Percentiles rank a stretch among this genome's conserved stretches.
These are phyloP conservation scores for Myxozyma vanderwaltii DNA, from an alignment of 805 yeast genomes.

Conservation along the genomic window DNA sequence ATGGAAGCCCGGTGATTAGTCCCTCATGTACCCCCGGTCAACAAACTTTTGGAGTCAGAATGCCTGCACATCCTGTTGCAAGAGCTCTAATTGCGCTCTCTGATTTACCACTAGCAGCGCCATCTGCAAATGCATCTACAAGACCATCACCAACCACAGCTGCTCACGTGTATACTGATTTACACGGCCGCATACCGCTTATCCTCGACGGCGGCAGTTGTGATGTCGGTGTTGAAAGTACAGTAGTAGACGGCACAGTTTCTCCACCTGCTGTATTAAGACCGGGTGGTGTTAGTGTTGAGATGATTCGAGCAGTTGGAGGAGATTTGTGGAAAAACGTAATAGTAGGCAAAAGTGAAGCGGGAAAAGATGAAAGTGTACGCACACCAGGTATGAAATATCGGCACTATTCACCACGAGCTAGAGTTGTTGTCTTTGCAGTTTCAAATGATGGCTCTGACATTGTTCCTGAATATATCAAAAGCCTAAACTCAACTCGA, in stretches of 20 bases:
- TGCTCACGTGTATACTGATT: constrained; percentile 77
- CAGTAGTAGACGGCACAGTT: constrained; percentile 88
- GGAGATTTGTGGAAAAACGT: constrained; percentile 70
- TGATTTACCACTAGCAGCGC: constrained; percentile 93
- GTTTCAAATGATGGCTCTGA: constrained; percentile 50
- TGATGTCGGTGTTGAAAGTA: constrained; percentile 87
- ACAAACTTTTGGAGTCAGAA: constrained; percentile 85
- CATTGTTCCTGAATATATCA: constrained; percentile 15
- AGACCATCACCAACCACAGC: constrained; percentile 93
- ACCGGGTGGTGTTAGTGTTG: constrained; percentile 91
- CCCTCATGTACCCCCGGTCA: constrained; percentile 81
- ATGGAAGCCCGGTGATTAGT: constrained; percentile 50
- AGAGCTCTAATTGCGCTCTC: constrained; percentile 83
- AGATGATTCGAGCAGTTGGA: constrained; percentile 65
- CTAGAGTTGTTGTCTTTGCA: constrained; percentile 70
- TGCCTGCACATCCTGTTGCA: constrained; percentile 86
- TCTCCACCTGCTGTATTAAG: constrained; percentile 84
- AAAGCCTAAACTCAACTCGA: background rate
- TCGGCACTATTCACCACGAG: constrained; percentile 89
- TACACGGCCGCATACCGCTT: constrained; percentile 75
- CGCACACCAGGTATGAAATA: constrained; percentile 98
- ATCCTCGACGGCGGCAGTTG: constrained; percentile 89
- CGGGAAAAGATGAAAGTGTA: constrained; percentile 58
- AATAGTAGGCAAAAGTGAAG: constrained; percentile 62
- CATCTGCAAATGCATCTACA: constrained; percentile 96